Evolutionary conservation across 208 protist species (phyloP), one percentile per base, ranked within the genome.

Genomic region (Acanthamoeba castellanii): DNA sequence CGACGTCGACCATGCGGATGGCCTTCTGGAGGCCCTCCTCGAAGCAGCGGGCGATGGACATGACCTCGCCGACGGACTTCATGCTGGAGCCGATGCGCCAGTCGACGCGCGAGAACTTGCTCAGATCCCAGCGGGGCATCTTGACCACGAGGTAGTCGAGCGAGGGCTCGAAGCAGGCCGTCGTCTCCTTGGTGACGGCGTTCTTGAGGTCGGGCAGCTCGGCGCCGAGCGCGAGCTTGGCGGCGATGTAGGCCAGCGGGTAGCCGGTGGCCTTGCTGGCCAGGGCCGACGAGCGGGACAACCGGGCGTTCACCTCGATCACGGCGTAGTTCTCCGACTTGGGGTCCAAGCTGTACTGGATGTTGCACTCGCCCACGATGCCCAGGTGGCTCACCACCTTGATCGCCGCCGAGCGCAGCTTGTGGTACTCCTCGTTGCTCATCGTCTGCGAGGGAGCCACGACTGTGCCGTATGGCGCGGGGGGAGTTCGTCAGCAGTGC

Each of bases 301-400:
- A 98, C 59, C 99, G 98, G 4, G 99, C 99, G 97, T 99, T 99
- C 2, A 94, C 90, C 96, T 99, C 99, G 95, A 99, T 99, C 89
- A 99, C 99, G 93, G 98, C 98, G 98, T 99, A 99, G 70, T 98
- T 97, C 74, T 99, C 98, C 18, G 98, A 99, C 94, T 98, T 74
- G 27, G 99, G 99, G 95, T 99, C 97, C 22, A 99, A 97, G 42
- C 98, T 99, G 96, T 99, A 99, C 97, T 99, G 99, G 92, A 99
- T 99, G 97, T 99, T 99, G 97, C 99, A 99, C 98, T 99, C 99
- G 72, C 99, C 99, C 9, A 99, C 98, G 82, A 99, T 98, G 27
- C 97, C 97, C 9, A 98, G 84, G 96, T 99, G 98, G 94, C 99
- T 97, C 61, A 99, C 99, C 64, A 99, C 98, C n/a, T 93, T 95